These are phyloP conservation scores for Anethum foeniculum DNA, from an alignment of 140 eudicot genomes.

Conservation along the genomic window DNA sequence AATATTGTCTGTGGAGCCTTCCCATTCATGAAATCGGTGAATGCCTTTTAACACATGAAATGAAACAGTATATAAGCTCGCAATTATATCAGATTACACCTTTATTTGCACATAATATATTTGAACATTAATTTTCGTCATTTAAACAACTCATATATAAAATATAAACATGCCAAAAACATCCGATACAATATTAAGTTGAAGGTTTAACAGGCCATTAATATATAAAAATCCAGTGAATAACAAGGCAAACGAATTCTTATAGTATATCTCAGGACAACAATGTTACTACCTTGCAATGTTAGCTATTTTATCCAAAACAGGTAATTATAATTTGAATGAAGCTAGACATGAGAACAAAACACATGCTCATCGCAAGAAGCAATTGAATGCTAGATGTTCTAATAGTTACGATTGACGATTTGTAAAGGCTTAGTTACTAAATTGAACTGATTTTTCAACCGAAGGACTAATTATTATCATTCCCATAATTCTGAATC, in stretches of 20 bases:
- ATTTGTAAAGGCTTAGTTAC: background rate
- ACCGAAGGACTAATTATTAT: background rate
- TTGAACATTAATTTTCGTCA: background rate
- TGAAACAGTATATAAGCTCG: background rate
- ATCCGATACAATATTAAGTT: background rate
- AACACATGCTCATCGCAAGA: background rate
- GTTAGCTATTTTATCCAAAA: background rate
- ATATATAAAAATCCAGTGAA: background rate
- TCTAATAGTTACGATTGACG: background rate
- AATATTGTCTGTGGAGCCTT: conserved; percentile 87
- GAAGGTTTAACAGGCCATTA: background rate
- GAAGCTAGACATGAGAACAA: background rate
- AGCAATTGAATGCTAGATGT: background rate
- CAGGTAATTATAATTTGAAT: background rate
- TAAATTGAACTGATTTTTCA: background rate
- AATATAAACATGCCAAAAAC: background rate
- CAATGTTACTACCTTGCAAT: background rate
- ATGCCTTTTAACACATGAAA: conserved; percentile 43
- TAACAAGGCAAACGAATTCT: background rate
- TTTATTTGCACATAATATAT: background rate
- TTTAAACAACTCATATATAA: conserved; percentile 2
- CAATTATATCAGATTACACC: background rate
- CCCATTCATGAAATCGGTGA: conserved; percentile 84
- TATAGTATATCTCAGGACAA: background rate
- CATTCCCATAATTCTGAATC: background rate